These are phyloP conservation scores for Leptodontidium sp. DNA, from an alignment of 2,329 filamentous ascomycete genomes.

Conservation along the genomic window DNA sequence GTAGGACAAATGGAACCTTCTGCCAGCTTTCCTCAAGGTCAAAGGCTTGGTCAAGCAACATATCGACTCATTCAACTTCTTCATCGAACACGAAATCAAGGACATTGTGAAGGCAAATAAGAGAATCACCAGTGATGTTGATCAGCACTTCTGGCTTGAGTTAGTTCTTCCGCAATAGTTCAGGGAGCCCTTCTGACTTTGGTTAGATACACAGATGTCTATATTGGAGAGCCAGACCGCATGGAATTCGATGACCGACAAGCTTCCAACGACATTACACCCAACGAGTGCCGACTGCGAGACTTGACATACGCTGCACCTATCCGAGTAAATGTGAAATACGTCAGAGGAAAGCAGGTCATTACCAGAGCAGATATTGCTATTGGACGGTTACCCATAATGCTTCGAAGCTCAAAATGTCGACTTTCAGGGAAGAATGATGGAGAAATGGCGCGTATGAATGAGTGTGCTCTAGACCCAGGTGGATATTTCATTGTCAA, in stretches of 20 bases:
- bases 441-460: conserved; percentile 87
- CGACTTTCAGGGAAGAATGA: conserved; percentile 85
- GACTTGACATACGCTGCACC: conserved; percentile 99
- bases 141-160: conserved; percentile 91
- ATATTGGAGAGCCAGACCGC: conserved; percentile 82
- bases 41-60: conserved; percentile 93
- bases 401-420: conserved; percentile 96
- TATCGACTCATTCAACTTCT: conserved; percentile 95
- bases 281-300: conserved; percentile 94
- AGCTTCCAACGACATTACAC: conserved; percentile 79
- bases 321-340: conserved; percentile 91
- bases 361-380: conserved; percentile 79
- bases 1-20: conserved; percentile 94
- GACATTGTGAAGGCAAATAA: conserved; percentile 94
- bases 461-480: conserved; percentile 94
- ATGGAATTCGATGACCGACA: conserved; percentile 77
- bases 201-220: conserved; percentile 80
- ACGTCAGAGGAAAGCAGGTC: conserved; percentile 80
- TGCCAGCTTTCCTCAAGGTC: conserved; percentile 97
- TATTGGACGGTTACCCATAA: conserved; percentile 92
- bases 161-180: conserved; percentile 40
- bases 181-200: conserved; percentile 19
- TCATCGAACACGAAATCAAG: conserved; percentile 95
- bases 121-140: conserved; percentile 88
- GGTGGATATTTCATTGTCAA: conserved; percentile 98